Evolutionary conservation across 495 filamentous ascomycete species (phyloP).

Genomic region (Talaromyces liani): DNA sequence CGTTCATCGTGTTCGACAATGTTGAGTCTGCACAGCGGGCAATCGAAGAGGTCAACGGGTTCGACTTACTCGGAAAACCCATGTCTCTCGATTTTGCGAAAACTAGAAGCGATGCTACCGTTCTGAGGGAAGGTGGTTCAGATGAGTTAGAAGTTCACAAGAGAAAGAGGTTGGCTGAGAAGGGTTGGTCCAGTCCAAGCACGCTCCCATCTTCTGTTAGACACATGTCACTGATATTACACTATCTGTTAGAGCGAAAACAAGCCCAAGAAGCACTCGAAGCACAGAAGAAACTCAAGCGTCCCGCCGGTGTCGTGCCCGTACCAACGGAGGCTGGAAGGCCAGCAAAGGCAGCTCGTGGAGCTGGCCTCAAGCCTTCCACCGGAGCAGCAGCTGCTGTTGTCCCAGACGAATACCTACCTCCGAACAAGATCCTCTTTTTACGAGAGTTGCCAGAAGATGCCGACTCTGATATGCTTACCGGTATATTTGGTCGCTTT

Average conservation of each 20-base stretch:
- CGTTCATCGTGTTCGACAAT: constrained; percentile 88
- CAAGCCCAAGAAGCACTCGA: constrained; percentile 80
- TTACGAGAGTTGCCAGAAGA: constrained; percentile 87
- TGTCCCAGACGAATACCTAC: constrained; percentile 93
- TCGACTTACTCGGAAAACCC: constrained; percentile 88
- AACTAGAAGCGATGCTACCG: constrained; percentile 82
- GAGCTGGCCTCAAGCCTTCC: constrained; percentile 76
- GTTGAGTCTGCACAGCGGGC: constrained; percentile 68
- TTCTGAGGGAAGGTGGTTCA: constrained; percentile 59
- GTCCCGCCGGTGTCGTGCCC: constrained; percentile 47
- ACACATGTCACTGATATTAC: background rate
- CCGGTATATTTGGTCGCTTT: constrained; percentile 76
- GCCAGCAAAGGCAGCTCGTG: constrained; percentile 65
- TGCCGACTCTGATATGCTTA: constrained; percentile 71
- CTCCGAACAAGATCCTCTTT: constrained; percentile 97
- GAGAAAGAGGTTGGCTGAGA: constrained; percentile 77
- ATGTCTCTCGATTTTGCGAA: constrained; percentile 84
- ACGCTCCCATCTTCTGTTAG: background rate
- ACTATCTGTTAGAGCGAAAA: constrained; percentile 62
- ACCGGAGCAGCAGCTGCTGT: constrained; percentile 61
- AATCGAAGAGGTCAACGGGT: constrained; percentile 85
- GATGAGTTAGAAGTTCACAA: constrained; percentile 88
- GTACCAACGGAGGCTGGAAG: constrained; percentile 46
- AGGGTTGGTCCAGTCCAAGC: constrained; percentile 50
- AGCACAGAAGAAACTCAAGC: constrained; percentile 75